A percentile compares a stretch with the other conserved stretches of the same genome.
Conservation (phyloP, 2,329 filamentous ascomycete genomes). For the Alternaria conjuncta region DNA sequence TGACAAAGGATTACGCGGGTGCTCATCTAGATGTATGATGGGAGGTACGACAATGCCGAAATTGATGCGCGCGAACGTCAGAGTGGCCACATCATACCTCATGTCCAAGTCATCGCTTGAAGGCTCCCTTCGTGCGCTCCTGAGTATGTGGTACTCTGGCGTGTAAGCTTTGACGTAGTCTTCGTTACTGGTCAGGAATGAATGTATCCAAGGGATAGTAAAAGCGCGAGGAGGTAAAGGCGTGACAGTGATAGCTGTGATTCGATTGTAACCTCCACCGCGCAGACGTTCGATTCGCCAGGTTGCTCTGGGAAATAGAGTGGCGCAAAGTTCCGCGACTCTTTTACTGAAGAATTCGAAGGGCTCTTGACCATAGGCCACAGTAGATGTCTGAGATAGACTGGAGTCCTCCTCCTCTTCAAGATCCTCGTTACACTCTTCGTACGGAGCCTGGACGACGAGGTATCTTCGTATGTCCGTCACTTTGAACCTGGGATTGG, state of each 20-base stretch:
- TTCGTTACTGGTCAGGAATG: not conserved
- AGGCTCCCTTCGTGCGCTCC: not conserved
- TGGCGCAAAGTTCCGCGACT: slow-evolving; percentile 1
- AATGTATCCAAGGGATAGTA: not conserved
- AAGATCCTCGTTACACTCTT: not conserved
- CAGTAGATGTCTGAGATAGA: not conserved
- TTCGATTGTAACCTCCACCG: slow-evolving; percentile 31
- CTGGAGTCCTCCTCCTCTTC: not conserved
- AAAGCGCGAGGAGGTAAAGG: not conserved
- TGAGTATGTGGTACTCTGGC: not conserved
- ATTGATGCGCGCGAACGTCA: not conserved
- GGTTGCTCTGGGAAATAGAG: not conserved
- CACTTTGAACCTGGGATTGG: not conserved
- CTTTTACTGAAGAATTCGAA: slow-evolving; percentile 9
- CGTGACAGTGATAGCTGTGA: slow-evolving; percentile 11
- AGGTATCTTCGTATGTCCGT: not conserved
- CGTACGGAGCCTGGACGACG: not conserved
- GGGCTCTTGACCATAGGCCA: not conserved
- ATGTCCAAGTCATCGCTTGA: not conserved
- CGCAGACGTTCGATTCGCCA: slow-evolving; percentile 21
- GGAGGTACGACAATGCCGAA: not conserved
- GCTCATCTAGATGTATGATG: not conserved
- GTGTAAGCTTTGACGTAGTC: not conserved
- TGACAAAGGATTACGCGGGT: not conserved
- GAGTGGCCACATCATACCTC: not conserved